Conservation (phyloP, 164 flowering plant species). For the Echeveria elegans region DNA sequence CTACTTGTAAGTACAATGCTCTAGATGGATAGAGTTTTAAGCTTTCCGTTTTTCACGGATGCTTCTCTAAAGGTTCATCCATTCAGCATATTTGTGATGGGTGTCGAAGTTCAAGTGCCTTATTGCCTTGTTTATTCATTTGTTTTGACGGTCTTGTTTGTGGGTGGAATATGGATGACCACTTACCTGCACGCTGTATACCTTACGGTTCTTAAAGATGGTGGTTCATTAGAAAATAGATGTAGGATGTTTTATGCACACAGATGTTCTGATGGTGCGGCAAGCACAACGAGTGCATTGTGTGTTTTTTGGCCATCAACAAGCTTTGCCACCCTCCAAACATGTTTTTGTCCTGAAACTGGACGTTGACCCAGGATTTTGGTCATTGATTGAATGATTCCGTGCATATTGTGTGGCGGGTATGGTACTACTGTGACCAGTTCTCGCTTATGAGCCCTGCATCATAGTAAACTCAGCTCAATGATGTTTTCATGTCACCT, state of each 20-base stretch:
- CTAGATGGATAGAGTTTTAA: no score
- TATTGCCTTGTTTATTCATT: background rate
- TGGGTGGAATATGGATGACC: background rate
- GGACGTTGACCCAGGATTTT: background rate
- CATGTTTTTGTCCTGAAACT: background rate
- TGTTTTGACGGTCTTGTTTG: background rate
- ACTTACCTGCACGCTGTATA: background rate
- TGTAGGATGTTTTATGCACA: background rate
- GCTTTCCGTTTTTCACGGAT: no score
- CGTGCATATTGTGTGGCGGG: background rate
- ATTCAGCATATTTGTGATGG: background rate
- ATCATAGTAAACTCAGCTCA: background rate
- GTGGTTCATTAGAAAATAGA: background rate
- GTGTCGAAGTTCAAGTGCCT: background rate
- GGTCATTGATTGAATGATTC: background rate
- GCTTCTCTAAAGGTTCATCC: background rate
- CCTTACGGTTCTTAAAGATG: background rate
- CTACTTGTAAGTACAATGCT: slow-evolving; percentile 2
- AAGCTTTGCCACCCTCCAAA: background rate
- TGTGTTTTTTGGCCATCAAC: background rate
- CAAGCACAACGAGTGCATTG: background rate
- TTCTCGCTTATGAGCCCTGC: background rate
- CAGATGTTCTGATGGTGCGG: background rate
- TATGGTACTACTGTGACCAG: background rate
- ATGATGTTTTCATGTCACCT: background rate